Evolutionary conservation across 2,329 filamentous ascomycete genomes (phyloP).

Genomic region (Aulographum hederae): DNA sequence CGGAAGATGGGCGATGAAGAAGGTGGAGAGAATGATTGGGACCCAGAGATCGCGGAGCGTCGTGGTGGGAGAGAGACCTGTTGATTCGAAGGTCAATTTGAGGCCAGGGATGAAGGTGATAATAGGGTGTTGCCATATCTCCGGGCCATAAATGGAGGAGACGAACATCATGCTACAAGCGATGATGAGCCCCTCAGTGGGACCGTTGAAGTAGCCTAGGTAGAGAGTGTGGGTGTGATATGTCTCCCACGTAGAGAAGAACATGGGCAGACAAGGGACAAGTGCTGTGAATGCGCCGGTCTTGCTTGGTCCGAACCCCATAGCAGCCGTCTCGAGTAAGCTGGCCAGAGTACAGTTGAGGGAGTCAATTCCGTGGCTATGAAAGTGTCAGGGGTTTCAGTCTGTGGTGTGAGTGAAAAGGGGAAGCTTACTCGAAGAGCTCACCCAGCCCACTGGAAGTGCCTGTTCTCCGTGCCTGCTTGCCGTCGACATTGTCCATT

Average conservation of each 20-base stretch:
- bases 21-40: constrained; percentile 28
- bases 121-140: constrained; percentile 67
- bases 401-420: neutral
- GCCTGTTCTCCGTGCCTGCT: constrained; percentile 85
- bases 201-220: constrained; percentile 90
- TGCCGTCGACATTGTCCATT: constrained; percentile 97
- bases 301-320: constrained; percentile 72
- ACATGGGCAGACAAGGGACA: constrained; percentile 88
- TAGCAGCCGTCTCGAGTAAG: constrained; percentile 77
- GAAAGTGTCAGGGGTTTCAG: constrained; percentile 8
- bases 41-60: constrained; percentile 85
- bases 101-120: constrained; percentile 23
- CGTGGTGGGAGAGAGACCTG: neutral
- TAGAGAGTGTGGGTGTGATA: constrained; percentile 97
- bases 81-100: constrained; percentile 6
- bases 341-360: constrained; percentile 91
- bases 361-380: constrained; percentile 83
- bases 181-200: constrained; percentile 79
- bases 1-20: constrained; percentile 51
- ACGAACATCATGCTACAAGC: constrained; percentile 72
- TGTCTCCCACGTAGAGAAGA: constrained; percentile 98
- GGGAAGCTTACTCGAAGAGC: constrained; percentile 57
- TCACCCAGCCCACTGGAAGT: constrained; percentile 91
- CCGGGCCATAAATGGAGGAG: constrained; percentile 74
- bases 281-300: constrained; percentile 83